Percentiles rank a stretch among this genome's conserved stretches.
These are phyloP conservation scores for Mollisiaceae sp. DNA, from an alignment of 2,329 filamentous ascomycete species.

Conservation along the genomic window DNA sequence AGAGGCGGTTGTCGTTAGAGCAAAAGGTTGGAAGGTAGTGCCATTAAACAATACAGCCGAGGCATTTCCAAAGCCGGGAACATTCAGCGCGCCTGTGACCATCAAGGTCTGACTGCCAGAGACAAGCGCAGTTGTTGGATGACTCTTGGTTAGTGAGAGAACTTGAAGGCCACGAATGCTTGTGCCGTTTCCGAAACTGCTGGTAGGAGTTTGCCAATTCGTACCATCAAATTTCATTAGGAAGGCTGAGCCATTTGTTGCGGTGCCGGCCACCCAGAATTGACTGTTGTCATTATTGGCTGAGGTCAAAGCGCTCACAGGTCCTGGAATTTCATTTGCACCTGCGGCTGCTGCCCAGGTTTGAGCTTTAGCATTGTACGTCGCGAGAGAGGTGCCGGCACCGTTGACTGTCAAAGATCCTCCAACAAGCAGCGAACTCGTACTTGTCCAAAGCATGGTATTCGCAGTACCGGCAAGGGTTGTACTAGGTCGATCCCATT, in stretches of 20 bases:
- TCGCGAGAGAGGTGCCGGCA: conserved; percentile 70
- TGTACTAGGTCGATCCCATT: conserved; percentile 82
- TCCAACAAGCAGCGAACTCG: conserved; percentile 74
- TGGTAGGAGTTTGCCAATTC: conserved; percentile 69
- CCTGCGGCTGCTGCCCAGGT: conserved; percentile 69
- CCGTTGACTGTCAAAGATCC: conserved; percentile 75
- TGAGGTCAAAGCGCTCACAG: conserved; percentile 75
- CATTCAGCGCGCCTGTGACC: conserved; percentile 80
- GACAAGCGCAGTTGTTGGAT: conserved; percentile 68
- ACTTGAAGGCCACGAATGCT: conserved; percentile 81
- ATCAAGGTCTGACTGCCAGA: conserved; percentile 73
- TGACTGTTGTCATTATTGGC: conserved; percentile 74
- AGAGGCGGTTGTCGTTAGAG: conserved; percentile 73
- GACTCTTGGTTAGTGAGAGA: conserved; percentile 71
- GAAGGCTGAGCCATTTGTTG: conserved; percentile 71
- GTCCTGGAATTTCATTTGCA: conserved; percentile 74
- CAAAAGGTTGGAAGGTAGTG: conserved; percentile 76
- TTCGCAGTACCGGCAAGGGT: conserved; percentile 73
- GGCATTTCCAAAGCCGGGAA: conserved; percentile 77
- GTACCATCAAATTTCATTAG: conserved; percentile 82
- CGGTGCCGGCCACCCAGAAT: conserved; percentile 82
- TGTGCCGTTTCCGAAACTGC: conserved; percentile 67
- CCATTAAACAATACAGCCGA: conserved; percentile 91
- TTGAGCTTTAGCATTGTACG: conserved; percentile 71
- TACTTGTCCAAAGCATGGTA: conserved; percentile 76